phyloP scores from a whole-genome alignment of 257 asterid genomes.

The Solanum verrucosum region DNA sequence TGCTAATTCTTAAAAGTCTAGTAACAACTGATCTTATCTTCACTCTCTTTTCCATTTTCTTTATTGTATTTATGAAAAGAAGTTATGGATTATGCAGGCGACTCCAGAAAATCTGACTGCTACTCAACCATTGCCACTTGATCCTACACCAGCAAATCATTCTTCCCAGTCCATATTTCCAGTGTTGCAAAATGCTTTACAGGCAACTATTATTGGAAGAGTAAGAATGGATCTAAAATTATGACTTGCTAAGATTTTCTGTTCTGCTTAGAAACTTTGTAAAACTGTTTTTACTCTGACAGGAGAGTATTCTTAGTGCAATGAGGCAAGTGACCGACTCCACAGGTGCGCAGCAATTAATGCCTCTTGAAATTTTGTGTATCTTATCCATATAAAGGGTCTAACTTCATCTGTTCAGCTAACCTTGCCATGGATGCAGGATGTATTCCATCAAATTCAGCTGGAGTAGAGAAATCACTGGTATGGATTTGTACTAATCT shows the following conservation, averaged over 20 bases:
- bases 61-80: neutral
- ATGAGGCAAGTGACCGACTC: slow-evolving; percentile 62
- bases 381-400: neutral
- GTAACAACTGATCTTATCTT: neutral
- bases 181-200: slow-evolving; percentile 51
- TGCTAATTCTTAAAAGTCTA: neutral
- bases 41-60: neutral
- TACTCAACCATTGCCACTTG: slow-evolving; percentile 28
- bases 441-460: slow-evolving; percentile 11
- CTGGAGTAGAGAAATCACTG: slow-evolving; percentile 48
- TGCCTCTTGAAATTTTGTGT: neutral
- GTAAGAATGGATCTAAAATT: slow-evolving; percentile 27
- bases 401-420: slow-evolving; percentile 12
- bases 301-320: slow-evolving; percentile 55
- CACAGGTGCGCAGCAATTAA: slow-evolving; percentile 40
- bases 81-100: slow-evolving; percentile 35
- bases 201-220: slow-evolving; percentile 67
- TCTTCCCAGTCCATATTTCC: slow-evolving; percentile 39
- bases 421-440: slow-evolving; percentile 34
- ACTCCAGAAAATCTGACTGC: slow-evolving; percentile 40
- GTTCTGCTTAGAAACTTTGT: neutral
- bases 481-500: slow-evolving; percentile 24
- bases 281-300: slow-evolving; percentile 1
- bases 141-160: slow-evolving; percentile 40
- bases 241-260: neutral